A percentile compares a stretch with the other conserved stretches of the same genome.
These are phyloP conservation scores for Penicillium crustosum DNA, from an alignment of 2,329 filamentous ascomycete genomes.

Conservation along the genomic window DNA sequence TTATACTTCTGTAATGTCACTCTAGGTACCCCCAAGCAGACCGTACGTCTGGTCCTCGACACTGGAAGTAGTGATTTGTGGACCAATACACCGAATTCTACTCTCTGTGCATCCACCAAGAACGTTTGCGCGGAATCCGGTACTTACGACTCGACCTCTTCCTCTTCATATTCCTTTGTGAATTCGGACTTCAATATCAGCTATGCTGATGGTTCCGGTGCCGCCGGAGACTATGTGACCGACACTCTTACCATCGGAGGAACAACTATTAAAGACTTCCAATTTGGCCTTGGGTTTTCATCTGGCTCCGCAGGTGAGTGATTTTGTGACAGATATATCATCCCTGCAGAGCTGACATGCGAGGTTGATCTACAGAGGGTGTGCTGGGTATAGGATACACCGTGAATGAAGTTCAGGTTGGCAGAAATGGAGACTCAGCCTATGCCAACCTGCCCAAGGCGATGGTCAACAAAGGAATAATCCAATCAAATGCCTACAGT, in stretches of 20 bases:
- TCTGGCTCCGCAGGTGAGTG: slow-evolving; percentile 50
- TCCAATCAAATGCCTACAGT: slow-evolving; percentile 68
- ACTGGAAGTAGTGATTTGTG: slow-evolving; percentile 65
- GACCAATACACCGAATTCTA: slow-evolving; percentile 56
- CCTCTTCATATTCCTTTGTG: slow-evolving; percentile 73
- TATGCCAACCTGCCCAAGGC: slow-evolving; percentile 71
- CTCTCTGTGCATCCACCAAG: slow-evolving; percentile 44
- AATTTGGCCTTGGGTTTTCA: slow-evolving; percentile 60
- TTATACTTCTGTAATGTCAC: slow-evolving; percentile 60
- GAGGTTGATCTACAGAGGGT: slow-evolving; percentile 53
- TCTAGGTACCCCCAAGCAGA: slow-evolving; percentile 58
- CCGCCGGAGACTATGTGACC: slow-evolving; percentile 74
- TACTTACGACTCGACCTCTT: slow-evolving; percentile 57
- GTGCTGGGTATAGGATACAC: slow-evolving; percentile 85
- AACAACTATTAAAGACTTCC: slow-evolving; percentile 50
- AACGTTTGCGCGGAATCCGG: slow-evolving; percentile 51
- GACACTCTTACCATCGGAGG: slow-evolving; percentile 65
- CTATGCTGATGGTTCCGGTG: slow-evolving; percentile 79
- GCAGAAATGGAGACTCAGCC: slow-evolving; percentile 47
- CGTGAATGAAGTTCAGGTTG: slow-evolving; percentile 65
- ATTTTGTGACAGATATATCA: not conserved
- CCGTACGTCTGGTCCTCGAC: slow-evolving; percentile 58
- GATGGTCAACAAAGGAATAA: slow-evolving; percentile 61
- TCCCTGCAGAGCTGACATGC: not conserved
- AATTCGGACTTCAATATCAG: slow-evolving; percentile 80